Base-by-base conservation (phyloP, 768 basidiomycete species). In the Russula foetens region DNA sequence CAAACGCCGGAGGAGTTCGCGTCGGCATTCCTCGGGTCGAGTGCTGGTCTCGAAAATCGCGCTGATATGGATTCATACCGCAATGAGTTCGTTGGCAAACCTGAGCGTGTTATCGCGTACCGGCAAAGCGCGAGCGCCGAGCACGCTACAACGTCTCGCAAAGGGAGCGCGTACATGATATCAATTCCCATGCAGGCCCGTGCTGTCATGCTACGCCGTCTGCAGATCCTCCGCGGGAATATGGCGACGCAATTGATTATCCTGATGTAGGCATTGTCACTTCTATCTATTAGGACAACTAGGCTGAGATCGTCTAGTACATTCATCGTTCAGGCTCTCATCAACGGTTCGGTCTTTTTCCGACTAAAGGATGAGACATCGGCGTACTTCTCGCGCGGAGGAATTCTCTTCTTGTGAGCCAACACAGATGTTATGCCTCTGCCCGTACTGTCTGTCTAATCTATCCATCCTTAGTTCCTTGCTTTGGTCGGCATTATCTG, bases 341-440 rank as follows among this genome's bases (percentile, higher is more conserved):
- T 81, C 55, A 77, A 85, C 53, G 87, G 88, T 28, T 83, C 82
- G 0, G 79, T 88, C 29, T 92, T 88, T 76, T 75, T 82, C 59
- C 74, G 78, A 9, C 72, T 84, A 35, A 75, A 80, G 0, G 74
- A 81, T 17, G 73, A 74, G 9, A 88, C 88, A 0, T 70, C 75
- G 15, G 82, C 81, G 12, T 85, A 81, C 68, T 90, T 88, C 76
- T 84, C 85, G n/a, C 81, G 90, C 21, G 88, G 88, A 43, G 84
- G 89, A 72, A 77, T 86, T 24, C 74, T 92, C 21, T 91, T 88
- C 79, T 89, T 90, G 80, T 85, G 69, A 35, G 81, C 72, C 28
- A 29, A 29, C 29, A 38, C 21, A 7, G 23, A 31, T 33, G 1
- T 24, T 12, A 24, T 4, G 5, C 8, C 14, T 14, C 14, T n/a